Evolutionary conservation across 805 yeast genomes (phyloP).

Genomic region (Millerago galiae): DNA sequence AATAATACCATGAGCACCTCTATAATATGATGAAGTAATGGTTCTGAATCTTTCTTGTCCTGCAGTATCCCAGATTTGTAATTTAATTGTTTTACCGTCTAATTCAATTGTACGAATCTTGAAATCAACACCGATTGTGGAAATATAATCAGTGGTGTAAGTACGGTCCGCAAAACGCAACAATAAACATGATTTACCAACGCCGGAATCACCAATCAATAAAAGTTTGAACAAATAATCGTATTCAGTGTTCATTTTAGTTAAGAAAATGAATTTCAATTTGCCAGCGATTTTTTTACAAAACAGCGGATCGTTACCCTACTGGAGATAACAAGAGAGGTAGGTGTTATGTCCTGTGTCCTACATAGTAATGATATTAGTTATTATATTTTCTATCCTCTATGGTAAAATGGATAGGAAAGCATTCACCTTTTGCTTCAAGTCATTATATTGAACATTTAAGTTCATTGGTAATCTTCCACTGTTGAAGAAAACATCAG

Average conservation of each 20-base stretch:
- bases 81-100: conserved; percentile 94
- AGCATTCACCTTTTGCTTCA: conserved; percentile 12
- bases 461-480: conserved; percentile 31
- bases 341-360: no score
- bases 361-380: not conserved
- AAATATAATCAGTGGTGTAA: conserved; percentile 92
- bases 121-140: conserved; percentile 97
- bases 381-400: no score
- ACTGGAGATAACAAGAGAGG: no score
- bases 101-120: conserved; percentile 82
- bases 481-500: conserved; percentile 30
- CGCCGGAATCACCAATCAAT: conserved; percentile 97
- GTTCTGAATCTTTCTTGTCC: conserved; percentile 99
- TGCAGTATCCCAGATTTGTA: conserved; percentile 99
- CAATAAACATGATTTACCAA: conserved; percentile 93
- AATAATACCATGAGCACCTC: conserved; percentile 98
- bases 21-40: conserved; percentile 92
- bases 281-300: not conserved
- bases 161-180: conserved; percentile 96
- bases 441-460: conserved; percentile 9
- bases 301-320: not conserved
- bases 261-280: not conserved
- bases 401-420: conserved; percentile 10
- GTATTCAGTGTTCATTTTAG: conserved; percentile 82
- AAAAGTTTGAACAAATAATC: conserved; percentile 92